A percentile compares a stretch with the other conserved stretches of the same genome.
phyloP scores from a whole-genome alignment of 2,329 filamentous ascomycete genomes.

The Paramyrothecium roridum region DNA sequence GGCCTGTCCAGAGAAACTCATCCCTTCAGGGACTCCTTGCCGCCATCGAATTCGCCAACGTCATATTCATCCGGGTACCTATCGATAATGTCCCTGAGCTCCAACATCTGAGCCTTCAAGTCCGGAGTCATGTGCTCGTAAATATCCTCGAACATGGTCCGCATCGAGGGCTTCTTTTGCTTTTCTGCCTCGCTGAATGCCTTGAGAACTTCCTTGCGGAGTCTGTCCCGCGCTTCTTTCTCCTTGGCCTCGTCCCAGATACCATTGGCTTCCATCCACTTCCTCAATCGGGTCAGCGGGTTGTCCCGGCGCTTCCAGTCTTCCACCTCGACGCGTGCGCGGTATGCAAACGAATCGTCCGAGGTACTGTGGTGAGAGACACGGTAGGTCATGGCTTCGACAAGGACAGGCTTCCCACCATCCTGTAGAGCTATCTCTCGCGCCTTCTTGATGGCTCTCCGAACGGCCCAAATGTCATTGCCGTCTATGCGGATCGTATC shows the following conservation, averaged over 20 bases:
- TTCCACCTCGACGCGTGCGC: constrained; percentile 88
- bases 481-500: constrained; percentile 89
- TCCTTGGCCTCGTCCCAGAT: constrained; percentile 86
- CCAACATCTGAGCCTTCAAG: constrained; percentile 64
- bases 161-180: constrained; percentile 73
- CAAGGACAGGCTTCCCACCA: constrained; percentile 78
- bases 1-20: constrained; percentile 3
- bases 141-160: constrained; percentile 78
- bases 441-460: constrained; percentile 75
- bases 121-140: constrained; percentile 87
- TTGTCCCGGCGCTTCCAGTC: constrained; percentile 93
- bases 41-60: constrained; percentile 70
- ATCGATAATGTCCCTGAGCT: constrained; percentile 74
- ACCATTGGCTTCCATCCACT: constrained; percentile 82
- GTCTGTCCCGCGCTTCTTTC: constrained; percentile 61
- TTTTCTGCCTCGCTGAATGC: constrained; percentile 83
- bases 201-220: constrained; percentile 73
- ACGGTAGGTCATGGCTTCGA: constrained; percentile 98
- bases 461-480: constrained; percentile 90
- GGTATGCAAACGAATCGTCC: constrained; percentile 95
- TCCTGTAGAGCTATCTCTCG: constrained; percentile 74
- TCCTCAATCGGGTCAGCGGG: constrained; percentile 77
- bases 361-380: constrained; percentile 96
- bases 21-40: constrained; percentile 57
- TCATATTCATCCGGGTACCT: constrained; percentile 94